These are phyloP conservation scores for Leccinum uliginosum DNA, from an alignment of 768 basidiomycete species.

Conservation along the genomic window DNA sequence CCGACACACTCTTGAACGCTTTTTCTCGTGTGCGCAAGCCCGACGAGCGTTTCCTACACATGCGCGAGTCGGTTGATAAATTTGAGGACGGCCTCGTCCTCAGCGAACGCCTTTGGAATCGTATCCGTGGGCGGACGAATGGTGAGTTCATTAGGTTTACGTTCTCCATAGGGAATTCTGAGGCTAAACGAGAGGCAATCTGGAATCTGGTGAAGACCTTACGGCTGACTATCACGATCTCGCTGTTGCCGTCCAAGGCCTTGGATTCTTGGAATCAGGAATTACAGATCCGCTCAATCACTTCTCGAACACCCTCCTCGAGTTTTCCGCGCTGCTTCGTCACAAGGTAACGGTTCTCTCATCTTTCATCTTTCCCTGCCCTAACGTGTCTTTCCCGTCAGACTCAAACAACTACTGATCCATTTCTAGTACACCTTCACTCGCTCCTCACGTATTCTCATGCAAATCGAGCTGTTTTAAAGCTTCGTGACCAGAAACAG, in stretches of 20 bases:
- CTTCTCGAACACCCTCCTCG: conserved; percentile 92
- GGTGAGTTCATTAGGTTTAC: conserved; percentile 53
- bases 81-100: conserved; percentile 90
- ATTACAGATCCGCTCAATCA: conserved; percentile 97
- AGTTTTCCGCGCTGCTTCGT: conserved; percentile 87
- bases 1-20: conserved; percentile 93
- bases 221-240: conserved; percentile 97
- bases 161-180: conserved; percentile 47
- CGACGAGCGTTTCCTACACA: conserved; percentile 89
- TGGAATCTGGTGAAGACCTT: conserved; percentile 86
- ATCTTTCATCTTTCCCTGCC: background rate
- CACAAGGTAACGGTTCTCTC: conserved; percentile 56
- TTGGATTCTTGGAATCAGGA: conserved; percentile 96
- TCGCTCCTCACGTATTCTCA: conserved; percentile 92
- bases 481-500: conserved; percentile 96
- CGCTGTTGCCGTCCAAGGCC: conserved; percentile 91
- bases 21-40: conserved; percentile 96
- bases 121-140: conserved; percentile 76
- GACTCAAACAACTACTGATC: conserved; percentile 90
- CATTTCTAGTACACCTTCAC: conserved; percentile 85
- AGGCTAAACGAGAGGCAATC: conserved; percentile 83
- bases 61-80: conserved; percentile 90
- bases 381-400: conserved; percentile 27
- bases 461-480: conserved; percentile 90
- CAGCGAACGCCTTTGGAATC: conserved; percentile 77